Conservation (phyloP, 768 basidiomycete species). For the Termitomyces sp. region DNA sequence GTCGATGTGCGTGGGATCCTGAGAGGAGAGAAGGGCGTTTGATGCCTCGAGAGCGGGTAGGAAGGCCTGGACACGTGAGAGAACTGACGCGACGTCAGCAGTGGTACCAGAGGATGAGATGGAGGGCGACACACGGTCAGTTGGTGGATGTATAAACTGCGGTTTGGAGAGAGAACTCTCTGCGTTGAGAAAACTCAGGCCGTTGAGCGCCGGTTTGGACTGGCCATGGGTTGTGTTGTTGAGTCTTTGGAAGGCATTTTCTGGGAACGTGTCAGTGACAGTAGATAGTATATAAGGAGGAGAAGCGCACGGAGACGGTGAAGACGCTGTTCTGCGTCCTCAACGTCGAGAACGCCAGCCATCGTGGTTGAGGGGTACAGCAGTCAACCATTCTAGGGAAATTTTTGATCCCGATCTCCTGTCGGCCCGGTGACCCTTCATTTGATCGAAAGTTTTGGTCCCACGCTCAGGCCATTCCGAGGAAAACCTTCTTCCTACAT, state of each 20-base stretch:
- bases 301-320: background rate
- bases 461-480: background rate
- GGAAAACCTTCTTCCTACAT: too few relatives aligned
- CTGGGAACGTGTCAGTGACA: background rate
- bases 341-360: constrained; percentile 2
- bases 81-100: constrained; percentile 33
- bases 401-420: constrained; percentile 2
- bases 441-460: background rate
- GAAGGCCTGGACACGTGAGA: constrained; percentile 64
- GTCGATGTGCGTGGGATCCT: constrained; percentile 52
- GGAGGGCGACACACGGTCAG: constrained; percentile 37
- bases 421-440: too few relatives aligned
- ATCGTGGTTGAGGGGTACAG: background rate
- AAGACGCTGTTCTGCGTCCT: constrained; percentile 2
- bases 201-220: background rate
- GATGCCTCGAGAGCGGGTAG: constrained; percentile 66
- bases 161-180: background rate
- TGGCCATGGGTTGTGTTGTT: background rate
- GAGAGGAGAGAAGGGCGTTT: constrained; percentile 46
- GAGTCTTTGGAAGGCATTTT: background rate
- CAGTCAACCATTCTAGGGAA: background rate
- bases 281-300: background rate
- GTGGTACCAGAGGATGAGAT: background rate
- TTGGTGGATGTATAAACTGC: constrained; percentile 34
- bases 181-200: background rate